A percentile compares a stretch with the other conserved stretches of the same genome.
Evolutionary conservation across 306 rosid genomes (phyloP).

Genomic region (Bauhinia variegata): DNA sequence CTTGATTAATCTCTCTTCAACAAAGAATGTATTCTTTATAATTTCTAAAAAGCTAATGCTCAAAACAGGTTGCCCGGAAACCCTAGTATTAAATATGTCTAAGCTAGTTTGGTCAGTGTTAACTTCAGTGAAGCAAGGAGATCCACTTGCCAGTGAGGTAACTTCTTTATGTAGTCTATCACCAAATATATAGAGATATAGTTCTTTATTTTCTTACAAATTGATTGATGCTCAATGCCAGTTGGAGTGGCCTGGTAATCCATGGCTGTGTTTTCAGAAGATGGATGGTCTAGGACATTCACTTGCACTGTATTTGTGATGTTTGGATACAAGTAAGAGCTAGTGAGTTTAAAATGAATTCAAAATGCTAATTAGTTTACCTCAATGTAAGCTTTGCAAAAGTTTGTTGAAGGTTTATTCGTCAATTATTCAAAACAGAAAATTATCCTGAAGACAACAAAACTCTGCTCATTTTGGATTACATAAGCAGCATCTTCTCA

Average conservation of each 20-base stretch:
- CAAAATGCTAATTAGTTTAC: background rate
- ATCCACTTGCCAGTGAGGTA: constrained; percentile 99
- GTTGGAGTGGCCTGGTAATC: constrained; percentile 14
- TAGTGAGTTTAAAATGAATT: constrained; percentile 5
- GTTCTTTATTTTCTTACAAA: background rate
- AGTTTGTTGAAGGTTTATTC: background rate
- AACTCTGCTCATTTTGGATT: constrained; percentile 13
- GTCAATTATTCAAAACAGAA: background rate
- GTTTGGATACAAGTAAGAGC: background rate
- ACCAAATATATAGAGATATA: background rate
- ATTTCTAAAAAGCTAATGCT: constrained; percentile 31
- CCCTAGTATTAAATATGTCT: constrained; percentile 83
- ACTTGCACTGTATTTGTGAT: background rate
- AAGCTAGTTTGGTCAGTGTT: constrained; percentile 85
- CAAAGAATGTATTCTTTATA: constrained; percentile 12
- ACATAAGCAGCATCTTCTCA: constrained; percentile 11
- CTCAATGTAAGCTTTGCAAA: constrained; percentile 11
- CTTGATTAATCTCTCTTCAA: constrained; percentile 1
- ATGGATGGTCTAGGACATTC: constrained; percentile 16
- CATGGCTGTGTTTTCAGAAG: constrained; percentile 1
- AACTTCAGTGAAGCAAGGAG: constrained; percentile 75
- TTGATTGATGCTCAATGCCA: no score
- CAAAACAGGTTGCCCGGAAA: constrained; percentile 85
- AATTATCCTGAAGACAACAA: background rate
- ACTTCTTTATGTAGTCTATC: constrained; percentile 37